phyloP scores from a whole-genome alignment of 768 basidiomycete genomes.

The Collybiopsis confluens region DNA sequence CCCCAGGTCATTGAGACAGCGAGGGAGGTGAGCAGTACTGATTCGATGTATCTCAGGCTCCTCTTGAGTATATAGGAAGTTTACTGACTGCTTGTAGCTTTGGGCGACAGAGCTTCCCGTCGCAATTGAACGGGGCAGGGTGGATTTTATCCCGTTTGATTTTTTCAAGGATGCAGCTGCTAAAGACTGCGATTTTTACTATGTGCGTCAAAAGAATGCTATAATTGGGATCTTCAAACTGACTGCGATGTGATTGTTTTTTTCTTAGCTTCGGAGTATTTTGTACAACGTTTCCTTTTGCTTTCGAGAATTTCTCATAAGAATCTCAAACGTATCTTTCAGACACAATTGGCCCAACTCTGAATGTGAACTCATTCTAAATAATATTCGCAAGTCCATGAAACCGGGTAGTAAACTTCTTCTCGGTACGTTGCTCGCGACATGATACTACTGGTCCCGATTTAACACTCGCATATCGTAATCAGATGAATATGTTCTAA shows the following conservation, averaged over 20 bases:
- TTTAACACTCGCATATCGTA: background rate
- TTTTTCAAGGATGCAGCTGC: conserved; percentile 35
- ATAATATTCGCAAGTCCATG: conserved; percentile 31
- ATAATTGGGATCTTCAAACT: too few relatives aligned
- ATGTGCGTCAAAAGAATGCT: conserved; percentile 23
- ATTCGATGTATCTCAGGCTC: background rate
- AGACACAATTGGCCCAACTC: conserved; percentile 42
- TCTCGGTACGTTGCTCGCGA: conserved; percentile 22
- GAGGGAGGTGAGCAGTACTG: conserved; percentile 7
- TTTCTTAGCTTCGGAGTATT: background rate
- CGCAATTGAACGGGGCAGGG: conserved; percentile 28
- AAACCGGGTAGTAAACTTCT: conserved; percentile 28
- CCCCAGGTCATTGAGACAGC: conserved; percentile 27
- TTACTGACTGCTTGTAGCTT: conserved; percentile 10
- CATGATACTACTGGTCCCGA: background rate
- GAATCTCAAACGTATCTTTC: background rate
- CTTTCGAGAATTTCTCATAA: background rate
- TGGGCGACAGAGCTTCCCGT: conserved; percentile 31
- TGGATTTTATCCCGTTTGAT: conserved; percentile 34
- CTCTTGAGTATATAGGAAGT: background rate
- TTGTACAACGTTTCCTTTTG: background rate
- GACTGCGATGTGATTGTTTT: background rate
- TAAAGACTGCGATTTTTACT: conserved; percentile 33
- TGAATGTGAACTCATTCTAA: conserved; percentile 30
- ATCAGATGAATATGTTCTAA: conserved; percentile 36